Base-by-base conservation (phyloP, 2,329 filamentous ascomycete species). In the Sporothrix mexicana region DNA sequence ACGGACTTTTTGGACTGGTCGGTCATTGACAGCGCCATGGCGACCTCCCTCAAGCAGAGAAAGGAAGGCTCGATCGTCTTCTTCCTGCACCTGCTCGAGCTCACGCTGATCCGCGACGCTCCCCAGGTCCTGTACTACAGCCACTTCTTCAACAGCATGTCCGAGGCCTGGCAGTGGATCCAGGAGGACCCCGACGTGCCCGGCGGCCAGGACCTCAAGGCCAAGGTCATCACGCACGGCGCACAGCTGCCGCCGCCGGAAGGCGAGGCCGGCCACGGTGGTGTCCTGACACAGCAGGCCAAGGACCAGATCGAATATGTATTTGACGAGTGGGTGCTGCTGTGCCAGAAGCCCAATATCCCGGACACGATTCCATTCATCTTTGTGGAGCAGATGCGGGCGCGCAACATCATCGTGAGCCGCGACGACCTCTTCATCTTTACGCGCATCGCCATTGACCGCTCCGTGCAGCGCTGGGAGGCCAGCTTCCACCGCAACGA, bases 311-410 rank as follows among this genome's bases (percentile, higher is more conserved):
- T 97, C 82, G 94, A 97, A 77, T 98, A 99, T 79, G 88, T 98
- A 23, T 98, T 99, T 78, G 94, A 95, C 59, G 96, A 99, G 83
- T 99, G 96, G 96, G 88, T 95, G 41, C 90, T 92, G 74, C 87
- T 98, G 8, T 92, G 88, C 83, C 92, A 92, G 80, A 93, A 94
- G 77, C 88, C 90, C n/a, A 90, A 91, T 76, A 89, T 91, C 3
- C 90, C 91, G 3, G 92, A 94, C 74, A 92, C 92, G 78, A 88
- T 91, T 0, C 86, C 90, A 71, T 84, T 88, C 6, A 88, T 93
- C 1, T 98, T 98, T 81, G 88, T 98, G 62, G 90, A 92, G 77
- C 95, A 98, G 80, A 85, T 98, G 78, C 92, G 95, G 77, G 87
- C 90, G 72, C 88, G 88, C 76, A 88, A 92, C 74, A 85, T 96